phyloP scores from a whole-genome alignment of 2,329 filamentous ascomycete species.

The Ceratocystis ficicola region DNA sequence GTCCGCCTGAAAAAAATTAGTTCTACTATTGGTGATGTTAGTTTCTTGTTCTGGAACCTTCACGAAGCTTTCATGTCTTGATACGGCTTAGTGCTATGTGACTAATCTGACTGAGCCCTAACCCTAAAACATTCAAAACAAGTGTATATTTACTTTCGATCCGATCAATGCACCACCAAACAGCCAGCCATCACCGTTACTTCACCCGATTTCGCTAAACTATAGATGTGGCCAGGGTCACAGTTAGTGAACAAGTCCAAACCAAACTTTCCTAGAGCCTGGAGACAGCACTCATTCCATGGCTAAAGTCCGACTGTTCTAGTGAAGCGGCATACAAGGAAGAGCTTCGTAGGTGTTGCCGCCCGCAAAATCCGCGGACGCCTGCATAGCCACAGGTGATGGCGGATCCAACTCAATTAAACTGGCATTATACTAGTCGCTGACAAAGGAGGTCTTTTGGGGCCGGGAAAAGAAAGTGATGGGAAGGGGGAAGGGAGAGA shows the following conservation, averaged over 20 bases:
- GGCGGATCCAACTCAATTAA: neutral
- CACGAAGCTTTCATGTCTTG: constrained; percentile 15
- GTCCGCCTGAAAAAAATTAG: neutral
- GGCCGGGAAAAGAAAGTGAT: neutral
- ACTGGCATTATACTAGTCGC: neutral
- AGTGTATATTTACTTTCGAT: neutral
- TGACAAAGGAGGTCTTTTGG: neutral
- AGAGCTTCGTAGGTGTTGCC: neutral
- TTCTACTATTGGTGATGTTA: neutral
- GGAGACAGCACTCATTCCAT: neutral
- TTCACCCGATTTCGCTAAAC: constrained; percentile 15
- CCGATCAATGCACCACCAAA: neutral
- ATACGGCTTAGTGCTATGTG: neutral
- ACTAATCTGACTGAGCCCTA: neutral
- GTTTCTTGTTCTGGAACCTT: constrained; percentile 22
- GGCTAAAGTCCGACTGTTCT: neutral
- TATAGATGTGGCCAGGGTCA: neutral
- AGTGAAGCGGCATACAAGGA: neutral
- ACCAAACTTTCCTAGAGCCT: neutral
- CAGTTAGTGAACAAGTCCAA: neutral
- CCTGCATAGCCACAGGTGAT: neutral
- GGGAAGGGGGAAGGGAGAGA: neutral
- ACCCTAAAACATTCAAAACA: neutral
- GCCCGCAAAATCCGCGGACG: neutral
- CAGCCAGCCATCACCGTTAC: neutral